Evolutionary conservation across 1,139 yeast species (phyloP), one percentile per base, ranked within the genome.

Genomic region (Saccharomycopsis hybrid): DNA sequence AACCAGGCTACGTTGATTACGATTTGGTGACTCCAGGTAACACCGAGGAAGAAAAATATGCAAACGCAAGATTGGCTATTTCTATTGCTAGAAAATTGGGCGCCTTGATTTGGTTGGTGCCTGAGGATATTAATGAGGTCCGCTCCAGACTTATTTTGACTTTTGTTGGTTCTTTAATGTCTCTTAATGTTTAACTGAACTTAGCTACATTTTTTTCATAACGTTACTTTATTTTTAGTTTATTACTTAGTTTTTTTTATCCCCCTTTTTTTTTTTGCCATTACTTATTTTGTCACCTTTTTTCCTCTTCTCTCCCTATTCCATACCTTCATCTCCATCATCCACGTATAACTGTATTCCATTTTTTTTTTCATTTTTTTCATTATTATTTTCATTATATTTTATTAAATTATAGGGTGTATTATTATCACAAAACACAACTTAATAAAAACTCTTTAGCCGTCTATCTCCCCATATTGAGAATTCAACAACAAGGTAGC

Each of bases 71-170:
- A 71, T 78, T 92, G 67, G 98, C 98, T 31, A 92, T 92, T 65
- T 92, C 98, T 1, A 92, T 92, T 63, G 98, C 98, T 37, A 85
- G 99, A 77, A 92, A 94, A 68, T 72, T 92, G 59, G 99, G 99
- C 54, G 98, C 97, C 43, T 80, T 94, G 65, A 92, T 92, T 61
- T 92, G 97, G 97, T 76, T 92, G 61, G 96, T 92, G 31, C 99
- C 99, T n/a, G 99, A 92, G 68, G 99, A 92, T 72, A 92, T 92
- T 62, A 87, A 83, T 60, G 97, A 90, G 70, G 97, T 94, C 42
- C 85, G 98, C 70, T 76, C 95, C 47, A 82, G 97, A 67, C 81
- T 92, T 71, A 85, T 92, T 52, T 78, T 90, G 65, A 89, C 98
- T 1, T 92, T 92, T 66, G 88, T 92, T 54, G 98, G 97, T 53